Conservation (phyloP, 2,329 filamentous ascomycete genomes). For the Paraphoma chrysanthemicola region DNA sequence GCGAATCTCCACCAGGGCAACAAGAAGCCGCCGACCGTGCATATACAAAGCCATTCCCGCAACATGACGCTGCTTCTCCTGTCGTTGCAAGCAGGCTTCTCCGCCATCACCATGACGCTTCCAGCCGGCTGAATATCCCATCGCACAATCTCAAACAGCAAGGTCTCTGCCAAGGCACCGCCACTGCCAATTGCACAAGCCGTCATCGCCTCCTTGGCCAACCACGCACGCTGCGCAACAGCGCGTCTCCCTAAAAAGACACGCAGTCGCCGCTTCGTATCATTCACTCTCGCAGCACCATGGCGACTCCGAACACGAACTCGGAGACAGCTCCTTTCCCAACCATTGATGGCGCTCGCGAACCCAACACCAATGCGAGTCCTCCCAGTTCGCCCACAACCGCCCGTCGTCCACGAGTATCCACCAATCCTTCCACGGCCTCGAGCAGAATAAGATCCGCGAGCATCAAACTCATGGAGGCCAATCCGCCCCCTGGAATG, state of each 20-base stretch:
- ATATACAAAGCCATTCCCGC: slow-evolving; percentile 4
- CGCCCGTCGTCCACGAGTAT: slow-evolving; percentile 29
- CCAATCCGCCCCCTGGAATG: slow-evolving; percentile 50
- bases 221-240: slow-evolving; percentile 1
- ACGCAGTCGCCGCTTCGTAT: neutral
- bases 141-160: slow-evolving; percentile 7
- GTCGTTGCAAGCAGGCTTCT: slow-evolving; percentile 9
- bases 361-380: slow-evolving; percentile 11
- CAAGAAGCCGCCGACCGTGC: neutral
- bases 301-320: slow-evolving; percentile 27
- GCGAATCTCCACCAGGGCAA: neutral
- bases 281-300: slow-evolving; percentile 9
- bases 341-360: slow-evolving; percentile 23
- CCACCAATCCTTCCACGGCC: slow-evolving; percentile 40
- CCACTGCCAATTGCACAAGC: slow-evolving; percentile 13
- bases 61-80: slow-evolving; percentile 9
- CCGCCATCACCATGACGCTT: slow-evolving; percentile 2
- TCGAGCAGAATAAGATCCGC: slow-evolving; percentile 44
- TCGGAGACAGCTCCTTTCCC: slow-evolving; percentile 39
- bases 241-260: slow-evolving; percentile 5
- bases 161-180: slow-evolving; percentile 22
- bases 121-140: slow-evolving; percentile 1
- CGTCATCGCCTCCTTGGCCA: slow-evolving; percentile 16
- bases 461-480: slow-evolving; percentile 47
- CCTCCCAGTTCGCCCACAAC: slow-evolving; percentile 23